Base-by-base conservation (phyloP, 805 yeast species). In the Ogataea nakhonphanomensis region DNA sequence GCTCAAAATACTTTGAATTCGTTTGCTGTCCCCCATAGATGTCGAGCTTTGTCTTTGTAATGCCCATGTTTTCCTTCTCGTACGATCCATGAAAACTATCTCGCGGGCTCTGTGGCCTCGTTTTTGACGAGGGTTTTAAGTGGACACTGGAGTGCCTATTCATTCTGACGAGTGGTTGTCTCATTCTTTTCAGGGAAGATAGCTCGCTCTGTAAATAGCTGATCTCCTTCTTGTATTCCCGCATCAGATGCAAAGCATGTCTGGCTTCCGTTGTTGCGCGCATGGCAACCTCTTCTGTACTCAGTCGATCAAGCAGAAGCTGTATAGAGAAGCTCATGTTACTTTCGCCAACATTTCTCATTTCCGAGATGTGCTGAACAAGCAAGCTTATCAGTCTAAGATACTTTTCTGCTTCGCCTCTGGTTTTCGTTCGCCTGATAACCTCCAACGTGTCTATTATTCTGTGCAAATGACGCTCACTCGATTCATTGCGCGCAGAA, bases 181-280 rank as follows among this genome's bases (percentile, higher is more conserved):
- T 23, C 29, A 24, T 3, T 8, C 14, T 14, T 22, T 13, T 13
- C 20, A 49, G 56, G 58, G 2, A 61, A 57, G 17, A 13, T 8
- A 55, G 41, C 38, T 53, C 41, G 20, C 21, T 31, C 21, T 25
- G 37, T 15, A 41, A 15, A 10, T 17, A 53, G 37, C 58, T 51
- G n/a, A 48, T 45, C 43, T 40, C 50, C 44, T 11, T 27, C 28
- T 35, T 41, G 33, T 45, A 52, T 23, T 26, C 39, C 10, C 40
- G 43, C 4, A 54, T 9, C 32, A 41, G 21, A n/a, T 67, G 67
- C 5, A 71, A 67, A 29, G 80, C 71, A 32, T 70, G 76, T 52
- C 73, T 71, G 26, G 80, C 70, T 39, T 76, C 88, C 39, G 55
- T 57, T 39, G 67, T 72, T 45, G 93, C 89, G 41, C 83, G 69